Evolutionary conservation across 2,329 filamentous ascomycete genomes (phyloP), one percentile per base, ranked within the genome.

Genomic region (Paecilomyces sp.): DNA sequence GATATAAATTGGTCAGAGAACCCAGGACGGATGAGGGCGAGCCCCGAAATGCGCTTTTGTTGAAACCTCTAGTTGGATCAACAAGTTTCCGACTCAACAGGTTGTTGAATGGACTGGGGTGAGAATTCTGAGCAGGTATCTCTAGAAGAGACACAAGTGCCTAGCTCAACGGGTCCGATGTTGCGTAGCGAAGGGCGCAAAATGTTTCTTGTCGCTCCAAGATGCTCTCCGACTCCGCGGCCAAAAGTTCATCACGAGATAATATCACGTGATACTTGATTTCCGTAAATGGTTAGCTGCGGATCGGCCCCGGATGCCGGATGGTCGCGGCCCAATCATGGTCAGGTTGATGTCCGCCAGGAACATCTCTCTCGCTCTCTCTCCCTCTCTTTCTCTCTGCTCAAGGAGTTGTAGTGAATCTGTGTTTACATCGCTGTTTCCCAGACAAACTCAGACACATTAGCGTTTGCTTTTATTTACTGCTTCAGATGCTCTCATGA

Each of bases 1-100:
- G 51, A 24, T 56, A 58, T 60, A 33, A 36, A 53, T 61, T 61
- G 55, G 55, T 59, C 57, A 41, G 59, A 24, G 24, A 13, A 13
- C 6, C n/a, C 24, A 41, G 36, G 15, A 8, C 31, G 31, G 55
- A 24, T 18, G 55, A 36, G 22, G 55, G 18, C 36, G n/a, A 30
- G 55, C 55, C 33, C 36, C 31, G 22, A n/a, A 36, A 41, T n/a
- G 22, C 50, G 30, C 28, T 50, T 57, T 58, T 31, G 22, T 47
- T 54, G 31, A 55, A 57, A 52, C 34, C 50, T 53, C 51, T 5
- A n/a, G 25, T 2, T n/a, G 22, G n/a, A 13, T 28, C 8, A 9
- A 30, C 1, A 28, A 47, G 15, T 1, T 8, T n/a, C n/a, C 4
- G 13, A 18, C 2, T 18, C 36, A 18, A 18, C 36, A 47, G 8